Base-by-base conservation (phyloP, 2,329 filamentous ascomycete genomes). In the Juglanconis oblonga region DNA sequence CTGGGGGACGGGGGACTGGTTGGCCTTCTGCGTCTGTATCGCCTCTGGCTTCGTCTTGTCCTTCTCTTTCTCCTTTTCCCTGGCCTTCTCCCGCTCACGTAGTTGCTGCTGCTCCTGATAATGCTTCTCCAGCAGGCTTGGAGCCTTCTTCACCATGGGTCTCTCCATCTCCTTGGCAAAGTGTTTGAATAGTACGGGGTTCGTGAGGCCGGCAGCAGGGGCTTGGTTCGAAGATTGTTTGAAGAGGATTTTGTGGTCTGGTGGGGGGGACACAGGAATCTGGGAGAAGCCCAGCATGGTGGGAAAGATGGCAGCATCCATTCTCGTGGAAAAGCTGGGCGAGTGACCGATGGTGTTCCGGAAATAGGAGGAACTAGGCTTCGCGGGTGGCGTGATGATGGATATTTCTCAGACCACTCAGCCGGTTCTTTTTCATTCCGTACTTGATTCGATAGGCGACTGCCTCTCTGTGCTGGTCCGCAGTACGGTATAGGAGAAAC, bases 251-350 rank as follows among this genome's bases (percentile, higher is more conserved):
- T 71, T 70, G 57, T 73, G 70, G 40, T 77, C 75, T 38, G 74
- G 74, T 6, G 75, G 74, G 53, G 74, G 75, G 6, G 75, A 76
- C 50, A 76, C 70, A 44, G 74, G 74, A 13, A 72, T 68, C 33
- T 74, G 70, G 56, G 71, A 55, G 42, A 61, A 40, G 35, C 59
- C 59, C 47, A 63, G 14, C 61, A 63, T 61, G 31, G 60, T 57
- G 50, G 61, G 58, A 35, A 61, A 54, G 3, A 58, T 57, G 11
- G 58, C 52, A 11, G 61, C 61, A 24, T 61, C 58, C 61, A 62
- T 62, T 32, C 31, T 38, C 45, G 52, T 5, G 33, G 35, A 42
- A 49, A 4, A 24, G 17, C 11, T 42, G 51, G 31, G 38, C 31
- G 36, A 48, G 53, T 38, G 55, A 29, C 17, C 55, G 49, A 17